Base-by-base conservation (phyloP, 148 eudicot genomes). In the Camellia japonica region DNA sequence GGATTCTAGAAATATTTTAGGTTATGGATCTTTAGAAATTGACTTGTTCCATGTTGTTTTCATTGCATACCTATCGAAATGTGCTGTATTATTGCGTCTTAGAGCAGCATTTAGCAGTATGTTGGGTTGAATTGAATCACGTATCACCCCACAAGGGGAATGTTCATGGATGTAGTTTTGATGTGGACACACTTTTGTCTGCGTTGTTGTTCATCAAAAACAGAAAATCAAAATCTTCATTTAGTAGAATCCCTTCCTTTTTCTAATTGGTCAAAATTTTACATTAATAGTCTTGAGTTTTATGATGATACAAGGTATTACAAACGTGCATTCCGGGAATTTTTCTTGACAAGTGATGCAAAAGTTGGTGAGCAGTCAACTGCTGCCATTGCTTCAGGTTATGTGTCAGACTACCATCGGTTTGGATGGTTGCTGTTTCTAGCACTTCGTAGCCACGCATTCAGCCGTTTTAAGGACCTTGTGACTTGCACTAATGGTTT, bases 351-450 rank as follows among this genome's bases (percentile, higher is more conserved):
- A 59, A 87, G 83, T 78, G 92, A 90, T 78, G 86, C 80, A 49
- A 75, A 82, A 59, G 68, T 13, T 75, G 91, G 83, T 75, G 82
- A 80, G 79, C 84, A 84, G 78, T 68, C 79, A 75, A 78, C 73
- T 41, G 85, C 69, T 78, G 51, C 84, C 71, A 82, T 74, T 80
- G 73, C 84, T 38, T 30, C 84, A 47, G 87, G 74, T 74, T 71
- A 68, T 55, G 71, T 84, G 68, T 83, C 94, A 47, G 87, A 85
- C 80, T 90, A 88, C 86, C 83, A 88, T 77, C 92, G 92, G 64
- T 94, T 97, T 89, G 99, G 99, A 71, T 97, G 99, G 99, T 82
- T 97, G 69, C 85, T 97, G 67, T 97, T 94, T 90, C 84, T 97
- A 75, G 91, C 98, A 38, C 94, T 97, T 49, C 97, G 99, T 68